Base-by-base conservation (phyloP, 1,284 basidiomycete species). In the Cutaneotrichosporon sp. region DNA sequence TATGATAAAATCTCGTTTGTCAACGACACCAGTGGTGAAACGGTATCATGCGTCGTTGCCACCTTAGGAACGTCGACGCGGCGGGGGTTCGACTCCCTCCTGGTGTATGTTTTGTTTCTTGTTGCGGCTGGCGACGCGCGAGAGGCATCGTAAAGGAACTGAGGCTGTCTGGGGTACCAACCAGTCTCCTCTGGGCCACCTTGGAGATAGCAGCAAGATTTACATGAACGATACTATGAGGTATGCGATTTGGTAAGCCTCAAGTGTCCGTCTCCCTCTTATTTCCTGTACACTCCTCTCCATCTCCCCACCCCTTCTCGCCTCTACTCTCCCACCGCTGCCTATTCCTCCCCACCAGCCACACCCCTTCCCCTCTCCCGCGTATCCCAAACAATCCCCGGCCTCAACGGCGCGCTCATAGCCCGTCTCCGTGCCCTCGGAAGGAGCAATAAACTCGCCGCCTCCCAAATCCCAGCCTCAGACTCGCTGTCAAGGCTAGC, bases 21-120 rank as follows among this genome's bases (percentile, higher is more conserved):
- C 34, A 46, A n/a, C 38, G 8, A 46, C 42, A 46, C 42, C 18
- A 46, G 42, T 46, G 42, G 42, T 46, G 42, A 46, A 46, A 46
- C 42, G 42, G 42, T 46, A 46, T 46, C 42, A 46, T 46, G 42
- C 42, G 42, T 46, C 42, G 42, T 46, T 46, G 42, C 42, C 42
- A 46, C 42, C 42, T 46, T n/a, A 46, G 42, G n/a, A 46, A n/a
- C 42, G 42, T 46, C 42, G 42, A 46, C 42, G 42, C 42, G 42
- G 42, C 42, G 42, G 42, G 42, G 42, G 42, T 46, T 46, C 42
- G 42, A 46, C 42, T 46, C 42, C 42, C 42, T 46, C 42, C 42
- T 46, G 18, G 42, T 46, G 42, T 46, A 46, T 16, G 18, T 46
- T 46, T 46, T 46, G 42, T 18, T n/a, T 21, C 42, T 46, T 21